phyloP scores from a whole-genome alignment of 116 monocot species.

The Posidonia oceanica region DNA sequence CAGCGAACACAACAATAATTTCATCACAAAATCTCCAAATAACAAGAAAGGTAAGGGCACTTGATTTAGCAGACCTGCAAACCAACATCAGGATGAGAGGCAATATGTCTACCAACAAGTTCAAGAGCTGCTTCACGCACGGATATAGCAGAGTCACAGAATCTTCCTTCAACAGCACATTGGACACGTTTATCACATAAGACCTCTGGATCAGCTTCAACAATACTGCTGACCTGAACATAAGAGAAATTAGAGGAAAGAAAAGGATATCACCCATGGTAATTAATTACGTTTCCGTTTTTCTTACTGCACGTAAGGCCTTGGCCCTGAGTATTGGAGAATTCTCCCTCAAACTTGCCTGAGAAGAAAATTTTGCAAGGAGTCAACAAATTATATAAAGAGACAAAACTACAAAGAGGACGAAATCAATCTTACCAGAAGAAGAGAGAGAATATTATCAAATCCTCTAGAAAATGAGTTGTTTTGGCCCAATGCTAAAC shows the following conservation, averaged over 20 bases:
- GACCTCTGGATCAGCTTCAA: constrained; percentile 97
- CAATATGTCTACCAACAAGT: constrained; percentile 98
- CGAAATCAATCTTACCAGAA: constrained; percentile 44
- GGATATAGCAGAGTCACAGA: constrained; percentile 97
- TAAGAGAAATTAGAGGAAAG: background rate
- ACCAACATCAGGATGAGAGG: constrained; percentile 97
- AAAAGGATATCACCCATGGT: background rate
- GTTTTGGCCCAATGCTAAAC: constrained; percentile 66
- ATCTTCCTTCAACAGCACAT: constrained; percentile 95
- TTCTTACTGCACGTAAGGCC: constrained; percentile 89
- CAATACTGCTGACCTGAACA: constrained; percentile 79
- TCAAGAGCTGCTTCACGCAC: constrained; percentile 98
- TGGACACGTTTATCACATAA: constrained; percentile 93
- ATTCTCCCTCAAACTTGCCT: constrained; percentile 98
- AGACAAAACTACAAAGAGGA: constrained; percentile 6
- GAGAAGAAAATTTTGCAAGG: constrained; percentile 10
- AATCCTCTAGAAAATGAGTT: constrained; percentile 94
- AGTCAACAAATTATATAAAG: background rate
- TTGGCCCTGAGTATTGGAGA: constrained; percentile 87
- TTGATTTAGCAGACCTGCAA: constrained; percentile 55
- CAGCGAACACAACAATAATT: constrained; percentile 3
- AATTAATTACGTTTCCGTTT: constrained; percentile 1
- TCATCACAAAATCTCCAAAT: background rate
- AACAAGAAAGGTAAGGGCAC: background rate
- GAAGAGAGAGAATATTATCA: constrained; percentile 83